phyloP scores from a whole-genome alignment of 208 protist genomes.

The Entamoeba moshkovskii region DNA sequence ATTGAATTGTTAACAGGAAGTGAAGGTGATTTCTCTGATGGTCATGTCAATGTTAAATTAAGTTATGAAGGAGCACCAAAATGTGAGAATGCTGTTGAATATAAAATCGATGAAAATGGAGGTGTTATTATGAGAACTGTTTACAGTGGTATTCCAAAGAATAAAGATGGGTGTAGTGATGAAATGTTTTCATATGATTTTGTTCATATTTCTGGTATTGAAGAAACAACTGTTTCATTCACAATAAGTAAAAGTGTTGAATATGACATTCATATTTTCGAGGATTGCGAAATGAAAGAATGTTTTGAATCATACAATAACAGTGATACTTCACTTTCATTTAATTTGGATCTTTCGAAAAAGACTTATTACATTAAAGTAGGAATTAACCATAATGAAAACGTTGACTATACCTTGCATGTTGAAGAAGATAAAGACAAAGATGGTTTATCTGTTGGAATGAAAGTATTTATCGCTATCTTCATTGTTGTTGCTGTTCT shows the following conservation, averaged over 20 bases:
- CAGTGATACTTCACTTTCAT: background rate
- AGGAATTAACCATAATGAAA: background rate
- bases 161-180: background rate
- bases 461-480: background rate
- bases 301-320: background rate
- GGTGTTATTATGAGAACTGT: background rate
- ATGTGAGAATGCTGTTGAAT: background rate
- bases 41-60: background rate
- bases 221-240: background rate
- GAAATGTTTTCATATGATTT: background rate
- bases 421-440: too few relatives aligned
- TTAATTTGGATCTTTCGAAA: background rate
- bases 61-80: background rate
- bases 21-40: background rate
- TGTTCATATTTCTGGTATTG: background rate
- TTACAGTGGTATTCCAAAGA: background rate
- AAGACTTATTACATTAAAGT: background rate
- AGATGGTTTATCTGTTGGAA: background rate
- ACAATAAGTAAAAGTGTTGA: background rate
- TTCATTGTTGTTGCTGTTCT: background rate
- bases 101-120: background rate
- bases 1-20: too few relatives aligned
- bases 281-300: background rate
- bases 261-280: background rate
- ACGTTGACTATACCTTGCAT: too few relatives aligned